Evolutionary conservation across 2,329 filamentous ascomycete genomes (phyloP), one percentile per base, ranked within the genome.

Genomic region (Aspergillus ibericus): DNA sequence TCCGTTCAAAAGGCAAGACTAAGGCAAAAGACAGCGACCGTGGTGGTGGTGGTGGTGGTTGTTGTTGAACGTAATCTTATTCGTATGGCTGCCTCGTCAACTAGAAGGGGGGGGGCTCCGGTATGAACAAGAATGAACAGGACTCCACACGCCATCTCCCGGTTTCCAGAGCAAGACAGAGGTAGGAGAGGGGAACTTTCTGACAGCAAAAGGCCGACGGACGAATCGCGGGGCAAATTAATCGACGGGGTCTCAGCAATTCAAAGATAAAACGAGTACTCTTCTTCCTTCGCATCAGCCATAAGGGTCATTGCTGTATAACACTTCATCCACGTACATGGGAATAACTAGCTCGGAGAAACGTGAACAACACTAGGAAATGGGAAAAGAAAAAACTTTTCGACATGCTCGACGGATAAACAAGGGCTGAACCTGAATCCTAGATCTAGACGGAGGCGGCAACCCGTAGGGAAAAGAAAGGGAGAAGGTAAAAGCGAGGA

Each of bases 241-340:
- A 59, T 42, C 57, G 29, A 60, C 42, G 56, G 50, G 56, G 60
- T 34, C 58, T 59, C 55, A 61, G 32, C 38, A 27, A 42, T 59
- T 56, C 49, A 36, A 56, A 44, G 22, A 44, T 22, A 61, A 57
- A 50, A 56, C 38, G 51, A 44, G 55, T 55, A 54, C 42, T 56
- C 65, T 68, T 68, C 40, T 68, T 64, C 68, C 69, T 70, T 68
- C 69, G 69, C 65, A 68, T 70, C 68, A 64, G 70, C 70, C 68
- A 65, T 70, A 69, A 70, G 68, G 66, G 66, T 73, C 69, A 69
- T 70, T 61, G 64, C 66, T 68, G 70, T 65, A 70, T 69, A 67
- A 71, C 67, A 64, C 53, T 65, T 61, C 65, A 70, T 65, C 69
- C 69, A 70, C 66, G 66, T 67, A 69, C 66, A 70, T 68, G 67